phyloP scores from a whole-genome alignment of 352 stramenopile species.

The Halophytophthora batemanensis region DNA sequence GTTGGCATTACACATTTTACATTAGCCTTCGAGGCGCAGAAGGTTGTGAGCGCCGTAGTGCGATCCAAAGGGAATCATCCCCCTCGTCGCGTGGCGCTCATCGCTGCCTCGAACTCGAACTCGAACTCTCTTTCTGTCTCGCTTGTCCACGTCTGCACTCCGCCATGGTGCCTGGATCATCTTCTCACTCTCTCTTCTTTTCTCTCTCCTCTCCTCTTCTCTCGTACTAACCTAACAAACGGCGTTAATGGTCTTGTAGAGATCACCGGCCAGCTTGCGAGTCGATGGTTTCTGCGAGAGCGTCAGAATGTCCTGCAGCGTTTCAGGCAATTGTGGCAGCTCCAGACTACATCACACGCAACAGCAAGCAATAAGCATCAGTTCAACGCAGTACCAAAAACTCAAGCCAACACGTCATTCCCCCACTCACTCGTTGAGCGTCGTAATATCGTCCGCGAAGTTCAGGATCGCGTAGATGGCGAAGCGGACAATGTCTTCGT shows the following conservation, averaged over 20 bases:
- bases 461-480: conserved; percentile 72
- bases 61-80: too few relatives aligned
- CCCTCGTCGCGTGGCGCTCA: too few relatives aligned
- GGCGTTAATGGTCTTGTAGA: conserved; percentile 58
- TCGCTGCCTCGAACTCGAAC: too few relatives aligned
- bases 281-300: conserved; percentile 66
- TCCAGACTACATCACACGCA: conserved; percentile 33
- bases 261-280: conserved; percentile 63
- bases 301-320: conserved; percentile 49
- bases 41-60: too few relatives aligned
- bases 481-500: conserved; percentile 76
- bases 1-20: conserved; percentile 30
- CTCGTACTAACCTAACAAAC: conserved; percentile 37
- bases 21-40: conserved; percentile 24
- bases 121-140: conserved; percentile 4
- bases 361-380: conserved; percentile 1
- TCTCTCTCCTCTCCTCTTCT: conserved; percentile 3
- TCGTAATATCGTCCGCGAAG: conserved; percentile 50
- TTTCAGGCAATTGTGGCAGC: conserved; percentile 56
- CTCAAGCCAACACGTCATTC: background rate
- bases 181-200: background rate
- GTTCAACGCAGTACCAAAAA: conserved; percentile 1
- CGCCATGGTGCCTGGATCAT: conserved; percentile 5
- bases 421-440: conserved; percentile 41
- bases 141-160: conserved; percentile 17